A percentile compares a stretch with the other conserved stretches of the same genome.
Evolutionary conservation across 2,329 filamentous ascomycete species (phyloP).

Genomic region (Dothidotthia symphoricarpi): DNA sequence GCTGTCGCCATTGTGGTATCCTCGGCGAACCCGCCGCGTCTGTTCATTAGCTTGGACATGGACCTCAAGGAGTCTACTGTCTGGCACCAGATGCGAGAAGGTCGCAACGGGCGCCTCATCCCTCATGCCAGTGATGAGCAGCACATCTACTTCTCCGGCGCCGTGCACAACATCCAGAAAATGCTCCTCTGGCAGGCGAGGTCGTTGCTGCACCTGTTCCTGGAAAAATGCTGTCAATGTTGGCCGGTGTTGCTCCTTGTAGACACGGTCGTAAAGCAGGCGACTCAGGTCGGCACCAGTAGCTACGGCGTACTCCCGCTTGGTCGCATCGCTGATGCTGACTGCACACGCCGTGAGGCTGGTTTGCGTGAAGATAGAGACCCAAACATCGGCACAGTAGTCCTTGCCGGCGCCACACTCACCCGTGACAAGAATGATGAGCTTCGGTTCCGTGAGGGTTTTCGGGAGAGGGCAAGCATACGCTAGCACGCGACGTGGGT

Average conservation of each 20-base stretch:
- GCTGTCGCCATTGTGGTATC: conserved; percentile 15
- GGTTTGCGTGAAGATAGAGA: conserved; percentile 38
- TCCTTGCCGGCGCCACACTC: conserved; percentile 59
- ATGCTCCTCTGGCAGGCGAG: conserved; percentile 49
- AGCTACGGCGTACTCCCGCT: conserved; percentile 55
- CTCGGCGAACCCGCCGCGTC: conserved; percentile 42
- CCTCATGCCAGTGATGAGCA: conserved; percentile 64
- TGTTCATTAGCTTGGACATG: conserved; percentile 46
- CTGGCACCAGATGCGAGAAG: conserved; percentile 56
- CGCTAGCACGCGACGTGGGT: conserved; percentile 54
- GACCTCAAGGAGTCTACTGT: conserved; percentile 56
- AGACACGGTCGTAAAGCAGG: conserved; percentile 55
- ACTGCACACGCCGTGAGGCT: conserved; percentile 43
- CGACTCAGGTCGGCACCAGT: conserved; percentile 50
- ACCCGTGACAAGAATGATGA: conserved; percentile 53
- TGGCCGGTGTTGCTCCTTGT: conserved; percentile 61
- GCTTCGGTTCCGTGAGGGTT: conserved; percentile 17
- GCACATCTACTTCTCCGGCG: conserved; percentile 48
- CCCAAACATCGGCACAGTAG: conserved; percentile 57
- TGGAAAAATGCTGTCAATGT: conserved; percentile 55
- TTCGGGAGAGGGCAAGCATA: conserved; percentile 57
- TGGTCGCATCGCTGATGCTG: conserved; percentile 55
- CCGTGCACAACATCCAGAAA: conserved; percentile 42
- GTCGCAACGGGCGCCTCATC: conserved; percentile 57
- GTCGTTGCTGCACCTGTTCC: conserved; percentile 44